These are phyloP conservation scores for Vitis hybrid DNA, from an alignment of 177 flowering plant genomes.

Conservation along the genomic window DNA sequence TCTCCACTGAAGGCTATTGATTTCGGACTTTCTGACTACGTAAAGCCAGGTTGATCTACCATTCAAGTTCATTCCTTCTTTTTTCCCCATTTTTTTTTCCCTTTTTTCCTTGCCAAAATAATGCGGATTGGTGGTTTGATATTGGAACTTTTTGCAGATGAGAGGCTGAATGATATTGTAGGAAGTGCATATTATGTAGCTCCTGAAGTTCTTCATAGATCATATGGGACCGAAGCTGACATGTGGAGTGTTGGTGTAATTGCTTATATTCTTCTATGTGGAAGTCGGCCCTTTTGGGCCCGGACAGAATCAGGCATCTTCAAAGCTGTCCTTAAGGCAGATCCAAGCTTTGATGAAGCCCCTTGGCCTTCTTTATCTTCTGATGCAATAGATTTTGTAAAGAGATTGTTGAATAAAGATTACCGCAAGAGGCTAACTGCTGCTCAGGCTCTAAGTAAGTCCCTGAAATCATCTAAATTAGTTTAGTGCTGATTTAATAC, in stretches of 20 bases:
- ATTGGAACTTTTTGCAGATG: slow-evolving; percentile 43
- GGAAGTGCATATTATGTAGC: slow-evolving; percentile 80
- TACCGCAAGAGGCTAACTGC: slow-evolving; percentile 69
- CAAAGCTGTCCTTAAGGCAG: slow-evolving; percentile 61
- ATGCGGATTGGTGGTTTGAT: not conserved
- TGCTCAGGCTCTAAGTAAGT: slow-evolving; percentile 69
- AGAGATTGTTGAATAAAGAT: slow-evolving; percentile 64
- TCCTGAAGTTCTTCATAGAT: slow-evolving; percentile 72
- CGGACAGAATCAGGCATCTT: slow-evolving; percentile 75
- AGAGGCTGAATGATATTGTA: slow-evolving; percentile 70
- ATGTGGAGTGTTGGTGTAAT: slow-evolving; percentile 83
- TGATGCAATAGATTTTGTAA: slow-evolving; percentile 65
- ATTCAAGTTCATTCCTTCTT: too few species aligned
- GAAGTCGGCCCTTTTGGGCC: slow-evolving; percentile 76
- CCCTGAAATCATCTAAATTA: not conserved
- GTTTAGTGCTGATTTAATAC: not conserved
- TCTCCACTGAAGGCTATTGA: slow-evolving; percentile 65
- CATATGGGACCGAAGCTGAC: slow-evolving; percentile 75
- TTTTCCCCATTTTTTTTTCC: too few species aligned
- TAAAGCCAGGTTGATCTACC: slow-evolving; percentile 56
- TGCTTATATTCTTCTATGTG: slow-evolving; percentile 71
- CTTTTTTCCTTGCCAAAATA: not conserved
- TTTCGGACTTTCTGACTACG: slow-evolving; percentile 74
- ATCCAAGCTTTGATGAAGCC: slow-evolving; percentile 63
- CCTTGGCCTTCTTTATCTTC: slow-evolving; percentile 72